These are phyloP conservation scores for Gomphus sp. DNA, from an alignment of 1,284 basidiomycete genomes.

Conservation along the genomic window DNA sequence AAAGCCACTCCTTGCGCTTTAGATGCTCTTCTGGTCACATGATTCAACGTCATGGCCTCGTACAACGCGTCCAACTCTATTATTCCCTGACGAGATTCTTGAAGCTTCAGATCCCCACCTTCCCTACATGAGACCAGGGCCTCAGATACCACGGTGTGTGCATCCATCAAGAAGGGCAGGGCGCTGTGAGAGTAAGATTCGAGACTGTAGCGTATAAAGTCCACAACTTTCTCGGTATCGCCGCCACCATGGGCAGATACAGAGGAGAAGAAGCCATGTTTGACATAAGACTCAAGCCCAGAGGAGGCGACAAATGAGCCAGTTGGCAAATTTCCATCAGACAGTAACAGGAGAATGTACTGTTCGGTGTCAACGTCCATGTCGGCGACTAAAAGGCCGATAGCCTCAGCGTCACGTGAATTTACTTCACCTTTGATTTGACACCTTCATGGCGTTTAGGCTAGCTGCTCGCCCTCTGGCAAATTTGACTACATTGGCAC, in stretches of 20 bases:
- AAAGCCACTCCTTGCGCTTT: conserved; percentile 90
- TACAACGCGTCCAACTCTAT: conserved; percentile 65
- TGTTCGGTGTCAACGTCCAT: conserved; percentile 27
- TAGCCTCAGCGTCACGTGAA: background rate
- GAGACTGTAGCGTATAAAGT: conserved; percentile 65
- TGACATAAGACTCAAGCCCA: conserved; percentile 83
- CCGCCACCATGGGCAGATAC: conserved; percentile 24
- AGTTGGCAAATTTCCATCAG: conserved; percentile 79
- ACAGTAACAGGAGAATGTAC: conserved; percentile 63
- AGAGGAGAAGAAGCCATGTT: conserved; percentile 67
- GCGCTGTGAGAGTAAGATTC: conserved; percentile 68
- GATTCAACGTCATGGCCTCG: conserved; percentile 83
- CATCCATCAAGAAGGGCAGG: conserved; percentile 67
- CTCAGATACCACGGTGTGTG: conserved; percentile 37
- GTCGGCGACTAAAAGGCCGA: background rate
- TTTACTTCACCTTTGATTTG: background rate
- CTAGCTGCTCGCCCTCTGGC: background rate
- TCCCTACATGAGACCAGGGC: conserved; percentile 9
- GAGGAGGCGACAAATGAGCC: conserved; percentile 90
- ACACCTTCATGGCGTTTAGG: background rate
- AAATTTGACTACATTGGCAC: background rate
- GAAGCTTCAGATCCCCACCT: conserved; percentile 14
- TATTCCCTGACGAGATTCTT: conserved; percentile 31
- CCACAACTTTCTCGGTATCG: conserved; percentile 28
- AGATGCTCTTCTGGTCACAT: conserved; percentile 81